Conservation (phyloP, 495 filamentous ascomycete genomes). For the Daldinia concentrica region DNA sequence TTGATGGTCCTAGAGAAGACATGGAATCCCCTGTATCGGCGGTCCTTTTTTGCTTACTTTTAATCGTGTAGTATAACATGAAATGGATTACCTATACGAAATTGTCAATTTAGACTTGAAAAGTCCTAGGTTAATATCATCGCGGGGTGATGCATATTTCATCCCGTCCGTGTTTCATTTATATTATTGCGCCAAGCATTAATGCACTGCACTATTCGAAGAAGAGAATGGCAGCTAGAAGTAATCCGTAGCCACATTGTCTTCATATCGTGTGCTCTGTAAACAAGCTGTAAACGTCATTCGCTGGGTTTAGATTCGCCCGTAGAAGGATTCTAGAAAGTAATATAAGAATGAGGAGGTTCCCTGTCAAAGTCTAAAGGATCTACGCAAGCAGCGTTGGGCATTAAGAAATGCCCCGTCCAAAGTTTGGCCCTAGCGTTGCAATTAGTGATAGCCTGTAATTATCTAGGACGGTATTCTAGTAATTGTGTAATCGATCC, state of each 20-base stretch:
- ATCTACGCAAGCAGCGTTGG: neutral
- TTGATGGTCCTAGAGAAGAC: no score
- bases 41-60: neutral
- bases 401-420: neutral
- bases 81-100: slow-evolving; percentile 1
- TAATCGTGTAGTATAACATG: neutral
- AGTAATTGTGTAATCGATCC: neutral
- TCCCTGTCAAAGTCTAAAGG: neutral
- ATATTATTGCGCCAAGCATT: neutral
- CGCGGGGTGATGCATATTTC: neutral
- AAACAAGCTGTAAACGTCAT: neutral
- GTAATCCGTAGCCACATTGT: neutral
- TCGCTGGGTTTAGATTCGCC: neutral
- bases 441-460: no score
- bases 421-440: neutral
- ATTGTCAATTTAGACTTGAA: neutral
- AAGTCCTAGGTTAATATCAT: neutral
- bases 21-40: no score
- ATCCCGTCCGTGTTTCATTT: neutral
- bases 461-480: neutral
- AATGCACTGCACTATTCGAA: neutral
- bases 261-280: neutral
- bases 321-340: neutral
- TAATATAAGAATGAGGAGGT: neutral
- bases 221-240: neutral